Base-by-base conservation (phyloP, 148 eudicot genomes). In the Camellia japonica region DNA sequence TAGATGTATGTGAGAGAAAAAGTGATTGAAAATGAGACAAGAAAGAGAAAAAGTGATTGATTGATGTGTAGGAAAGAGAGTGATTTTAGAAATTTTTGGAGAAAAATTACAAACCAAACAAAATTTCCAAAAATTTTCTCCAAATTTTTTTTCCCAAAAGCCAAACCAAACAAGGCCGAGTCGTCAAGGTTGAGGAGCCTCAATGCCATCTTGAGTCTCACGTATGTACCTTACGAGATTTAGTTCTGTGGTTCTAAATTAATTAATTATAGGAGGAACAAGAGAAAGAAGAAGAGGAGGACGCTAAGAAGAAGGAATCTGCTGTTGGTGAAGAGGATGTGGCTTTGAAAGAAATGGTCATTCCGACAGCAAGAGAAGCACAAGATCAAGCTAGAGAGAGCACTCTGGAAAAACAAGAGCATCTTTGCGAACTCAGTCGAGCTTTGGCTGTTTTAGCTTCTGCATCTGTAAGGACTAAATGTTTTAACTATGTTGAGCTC, bases 371-470 rank as follows among this genome's bases (percentile, higher is more conserved):
- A 16, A 86, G 73, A 78, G 97, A 95, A 80, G 95, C 94, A 74
- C 90, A 88, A 71, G 89, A 93, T 74, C 87, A 56, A 81, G 98
- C 91, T 65, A 87, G 86, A 88, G 86, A 84, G 71, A 86, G 83
- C 81, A 86, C 93, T 15, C 67, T 76, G 44, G 96, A 93, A 71
- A 91, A 90, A 81, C 88, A 87, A 73, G 92, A 95, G 68, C 90
- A 91, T 81, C 92, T 95, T 65, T 89, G 94, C 83, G 89, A 91
- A 85, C 88, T 95, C 75, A 95, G 98, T 66, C 97, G 93, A 71
- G 97, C 98, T 68, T 85, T 95, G 89, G 94, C 97, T 85, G 93
- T 95, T 84, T 84, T 93, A 81, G 97, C 98, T 89, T 95, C 97
- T 84, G 95, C 97, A 80, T 95, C 97, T 75, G 98, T 95, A 87